phyloP scores from a whole-genome alignment of 169 alveolate species.

The Plasmodium cynomolgi region DNA sequence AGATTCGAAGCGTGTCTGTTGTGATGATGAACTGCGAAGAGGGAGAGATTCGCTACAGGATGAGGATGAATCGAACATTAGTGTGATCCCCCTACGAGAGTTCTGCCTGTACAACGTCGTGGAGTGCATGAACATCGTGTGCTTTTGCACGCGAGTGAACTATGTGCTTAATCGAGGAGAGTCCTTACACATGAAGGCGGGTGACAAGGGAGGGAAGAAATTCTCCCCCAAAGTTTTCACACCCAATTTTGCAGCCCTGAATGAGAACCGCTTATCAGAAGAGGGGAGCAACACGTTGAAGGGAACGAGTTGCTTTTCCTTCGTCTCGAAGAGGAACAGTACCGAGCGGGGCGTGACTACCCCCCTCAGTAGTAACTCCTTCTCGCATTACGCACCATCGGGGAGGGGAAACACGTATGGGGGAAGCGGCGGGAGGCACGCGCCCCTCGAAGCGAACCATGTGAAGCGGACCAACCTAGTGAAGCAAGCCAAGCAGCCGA shows the following conservation, averaged over 20 bases:
- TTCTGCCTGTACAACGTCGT: slow-evolving; percentile 22
- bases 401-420: neutral
- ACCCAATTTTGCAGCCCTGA: neutral
- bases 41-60: neutral
- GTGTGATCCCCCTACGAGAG: neutral
- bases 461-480: too few species aligned
- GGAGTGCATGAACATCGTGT: slow-evolving; percentile 16
- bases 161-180: slow-evolving; percentile 1
- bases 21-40: too few species aligned
- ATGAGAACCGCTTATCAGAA: neutral
- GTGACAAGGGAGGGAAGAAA: neutral
- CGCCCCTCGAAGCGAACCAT: neutral
- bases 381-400: neutral
- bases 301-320: neutral
- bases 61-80: neutral
- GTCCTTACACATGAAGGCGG: neutral
- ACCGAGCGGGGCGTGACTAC: neutral
- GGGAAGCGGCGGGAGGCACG: neutral
- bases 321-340: neutral
- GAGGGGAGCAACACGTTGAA: neutral
- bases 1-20: neutral
- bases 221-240: neutral
- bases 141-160: neutral
- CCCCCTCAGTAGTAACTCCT: neutral
- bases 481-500: neutral